Percentiles rank a stretch among this genome's conserved stretches.
These are phyloP conservation scores for Aphanocladium album DNA, from an alignment of 2,329 filamentous ascomycete genomes.

Conservation along the genomic window DNA sequence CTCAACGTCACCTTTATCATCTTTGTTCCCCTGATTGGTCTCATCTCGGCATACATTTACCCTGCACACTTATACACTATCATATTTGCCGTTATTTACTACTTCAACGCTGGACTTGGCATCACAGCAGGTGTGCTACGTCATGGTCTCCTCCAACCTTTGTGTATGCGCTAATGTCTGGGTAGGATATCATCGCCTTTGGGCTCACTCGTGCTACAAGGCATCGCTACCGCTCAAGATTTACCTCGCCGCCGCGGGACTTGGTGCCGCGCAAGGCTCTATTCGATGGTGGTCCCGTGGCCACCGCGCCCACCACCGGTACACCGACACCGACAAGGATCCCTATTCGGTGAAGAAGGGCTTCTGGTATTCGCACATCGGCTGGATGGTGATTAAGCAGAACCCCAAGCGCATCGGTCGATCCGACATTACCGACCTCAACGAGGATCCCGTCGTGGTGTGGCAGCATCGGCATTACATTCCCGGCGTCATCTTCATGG, in stretches of 20 bases:
- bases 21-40: slow-evolving; percentile 67
- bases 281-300: slow-evolving; percentile 76
- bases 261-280: slow-evolving; percentile 71
- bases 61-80: slow-evolving; percentile 59
- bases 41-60: slow-evolving; percentile 68
- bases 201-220: slow-evolving; percentile 74
- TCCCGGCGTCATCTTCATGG: slow-evolving; percentile 67
- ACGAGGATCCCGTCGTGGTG: slow-evolving; percentile 70
- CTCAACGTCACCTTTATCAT: slow-evolving; percentile 79
- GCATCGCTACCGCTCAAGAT: slow-evolving; percentile 65
- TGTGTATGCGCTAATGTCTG: background rate
- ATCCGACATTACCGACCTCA: slow-evolving; percentile 74
- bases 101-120: slow-evolving; percentile 70
- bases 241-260: slow-evolving; percentile 69
- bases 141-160: background rate
- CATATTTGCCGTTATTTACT: slow-evolving; percentile 66
- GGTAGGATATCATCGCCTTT: slow-evolving; percentile 52
- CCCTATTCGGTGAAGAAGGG: slow-evolving; percentile 79
- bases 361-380: slow-evolving; percentile 63
- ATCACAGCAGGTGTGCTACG: slow-evolving; percentile 59
- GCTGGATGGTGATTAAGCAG: slow-evolving; percentile 84
- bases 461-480: slow-evolving; percentile 79
- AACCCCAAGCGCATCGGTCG: slow-evolving; percentile 76
- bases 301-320: slow-evolving; percentile 76
- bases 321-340: slow-evolving; percentile 80